phyloP scores from a whole-genome alignment of 2,329 filamentous ascomycete species.

The Phialophora tarda region DNA sequence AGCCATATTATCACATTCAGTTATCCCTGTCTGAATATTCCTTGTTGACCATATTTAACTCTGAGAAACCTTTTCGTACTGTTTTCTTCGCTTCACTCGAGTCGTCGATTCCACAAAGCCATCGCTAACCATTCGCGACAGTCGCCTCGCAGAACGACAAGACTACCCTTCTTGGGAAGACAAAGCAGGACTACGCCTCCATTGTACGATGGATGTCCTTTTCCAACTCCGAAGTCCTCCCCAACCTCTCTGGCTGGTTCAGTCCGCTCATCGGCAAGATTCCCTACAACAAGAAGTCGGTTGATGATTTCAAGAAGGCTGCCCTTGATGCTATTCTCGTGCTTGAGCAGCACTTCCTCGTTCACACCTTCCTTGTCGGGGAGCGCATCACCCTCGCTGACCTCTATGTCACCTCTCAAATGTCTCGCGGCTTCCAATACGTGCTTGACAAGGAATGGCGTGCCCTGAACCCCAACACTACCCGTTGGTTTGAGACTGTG shows the following conservation, averaged over 20 bases:
- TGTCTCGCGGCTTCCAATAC: constrained; percentile 87
- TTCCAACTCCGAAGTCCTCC: constrained; percentile 86
- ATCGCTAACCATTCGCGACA: constrained; percentile 48
- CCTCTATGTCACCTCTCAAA: constrained; percentile 78
- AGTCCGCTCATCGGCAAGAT: constrained; percentile 79
- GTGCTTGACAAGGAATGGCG: constrained; percentile 94
- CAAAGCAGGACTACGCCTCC: constrained; percentile 99
- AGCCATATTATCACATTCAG: constrained; percentile 74
- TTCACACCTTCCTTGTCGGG: constrained; percentile 96
- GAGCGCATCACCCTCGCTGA: constrained; percentile 98
- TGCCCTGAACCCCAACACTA: constrained; percentile 77
- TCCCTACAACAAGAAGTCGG: constrained; percentile 97
- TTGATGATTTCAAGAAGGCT: constrained; percentile 77
- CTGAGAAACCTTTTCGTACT: constrained; percentile 61
- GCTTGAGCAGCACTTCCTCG: constrained; percentile 83
- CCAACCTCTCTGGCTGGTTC: constrained; percentile 78
- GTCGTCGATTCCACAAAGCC: constrained; percentile 2
- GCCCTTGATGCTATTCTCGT: constrained; percentile 71
- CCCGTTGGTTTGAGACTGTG: constrained; percentile 94
- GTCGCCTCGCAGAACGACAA: constrained; percentile 99
- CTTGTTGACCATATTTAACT: constrained; percentile 92
- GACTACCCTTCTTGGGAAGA: constrained; percentile 98
- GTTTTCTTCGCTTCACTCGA: constrained; percentile 10
- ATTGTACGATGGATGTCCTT: constrained; percentile 99
- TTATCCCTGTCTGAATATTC: constrained; percentile 98